A percentile compares a stretch with the other conserved stretches of the same genome.
Evolutionary conservation across 2,329 filamentous ascomycete genomes (phyloP).

Genomic region (Talaromyces islandicus): DNA sequence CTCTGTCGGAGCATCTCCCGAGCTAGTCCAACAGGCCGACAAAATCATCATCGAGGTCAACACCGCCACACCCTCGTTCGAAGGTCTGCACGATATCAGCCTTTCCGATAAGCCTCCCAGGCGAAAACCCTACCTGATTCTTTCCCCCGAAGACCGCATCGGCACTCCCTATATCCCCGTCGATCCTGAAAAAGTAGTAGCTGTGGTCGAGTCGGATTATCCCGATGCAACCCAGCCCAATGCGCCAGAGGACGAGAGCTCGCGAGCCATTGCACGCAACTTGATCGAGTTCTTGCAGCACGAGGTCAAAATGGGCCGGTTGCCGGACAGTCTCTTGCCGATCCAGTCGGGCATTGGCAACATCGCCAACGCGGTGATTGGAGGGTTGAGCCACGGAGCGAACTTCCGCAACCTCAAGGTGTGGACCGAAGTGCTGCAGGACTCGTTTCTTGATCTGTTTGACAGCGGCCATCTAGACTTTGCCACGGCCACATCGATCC

Average conservation of each 20-base stretch:
- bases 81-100: conserved; percentile 85
- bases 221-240: conserved; percentile 72
- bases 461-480: conserved; percentile 84
- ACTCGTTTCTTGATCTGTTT: conserved; percentile 88
- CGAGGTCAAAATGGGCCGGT: conserved; percentile 70
- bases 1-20: conserved; percentile 76
- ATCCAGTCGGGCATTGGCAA: conserved; percentile 88
- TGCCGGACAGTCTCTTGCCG: conserved; percentile 70
- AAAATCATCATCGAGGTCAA: conserved; percentile 93
- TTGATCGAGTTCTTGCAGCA: conserved; percentile 83
- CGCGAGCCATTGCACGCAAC: conserved; percentile 67
- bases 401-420: conserved; percentile 85
- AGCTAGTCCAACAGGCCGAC: conserved; percentile 84
- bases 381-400: conserved; percentile 68
- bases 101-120: conserved; percentile 77
- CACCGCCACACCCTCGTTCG: conserved; percentile 75
- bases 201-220: conserved; percentile 79
- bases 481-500: conserved; percentile 81
- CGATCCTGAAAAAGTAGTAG: conserved; percentile 78
- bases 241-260: conserved; percentile 66
- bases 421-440: conserved; percentile 90
- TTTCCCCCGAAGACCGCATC: conserved; percentile 78
- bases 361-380: conserved; percentile 87
- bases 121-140: conserved; percentile 81
- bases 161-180: conserved; percentile 76